phyloP scores from a whole-genome alignment of 2,329 filamentous ascomycete species.

The Arachnomyces sp. region DNA sequence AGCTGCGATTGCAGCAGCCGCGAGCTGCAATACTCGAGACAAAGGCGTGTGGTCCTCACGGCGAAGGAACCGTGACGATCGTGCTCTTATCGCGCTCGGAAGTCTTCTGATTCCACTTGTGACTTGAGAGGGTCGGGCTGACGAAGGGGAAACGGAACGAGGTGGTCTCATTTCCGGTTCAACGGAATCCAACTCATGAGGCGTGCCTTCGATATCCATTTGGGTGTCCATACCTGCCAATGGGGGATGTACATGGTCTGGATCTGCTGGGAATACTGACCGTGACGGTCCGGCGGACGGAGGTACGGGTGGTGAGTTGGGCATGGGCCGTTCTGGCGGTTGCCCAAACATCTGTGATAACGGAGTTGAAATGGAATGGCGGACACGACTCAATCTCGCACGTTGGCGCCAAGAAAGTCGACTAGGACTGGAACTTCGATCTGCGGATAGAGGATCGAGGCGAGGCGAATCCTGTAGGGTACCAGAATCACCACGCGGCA shows the following conservation, averaged over 20 bases:
- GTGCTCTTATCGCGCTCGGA: slow-evolving; percentile 41
- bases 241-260: slow-evolving; percentile 28
- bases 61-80: slow-evolving; percentile 46
- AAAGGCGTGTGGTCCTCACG: slow-evolving; percentile 57
- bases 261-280: slow-evolving; percentile 23
- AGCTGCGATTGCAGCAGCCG: slow-evolving; percentile 57
- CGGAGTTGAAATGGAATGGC: slow-evolving; percentile 36
- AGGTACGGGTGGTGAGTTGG: slow-evolving; percentile 18
- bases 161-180: slow-evolving; percentile 30
- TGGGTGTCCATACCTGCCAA: slow-evolving; percentile 32
- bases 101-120: slow-evolving; percentile 31
- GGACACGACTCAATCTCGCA: slow-evolving; percentile 34
- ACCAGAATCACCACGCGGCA: slow-evolving; percentile 29
- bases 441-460: slow-evolving; percentile 18
- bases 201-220: slow-evolving; percentile 32
- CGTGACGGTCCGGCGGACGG: slow-evolving; percentile 24
- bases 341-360: slow-evolving; percentile 40
- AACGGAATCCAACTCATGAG: slow-evolving; percentile 36
- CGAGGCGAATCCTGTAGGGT: slow-evolving; percentile 22
- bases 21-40: slow-evolving; percentile 55
- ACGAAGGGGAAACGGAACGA: slow-evolving; percentile 20
- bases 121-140: slow-evolving; percentile 21
- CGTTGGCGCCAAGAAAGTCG: slow-evolving; percentile 34
- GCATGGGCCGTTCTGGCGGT: slow-evolving; percentile 17
- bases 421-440: slow-evolving; percentile 20